Evolutionary conservation across 2,329 filamentous ascomycete genomes (phyloP).

Genomic region (Paraconiothyrium brasiliense): DNA sequence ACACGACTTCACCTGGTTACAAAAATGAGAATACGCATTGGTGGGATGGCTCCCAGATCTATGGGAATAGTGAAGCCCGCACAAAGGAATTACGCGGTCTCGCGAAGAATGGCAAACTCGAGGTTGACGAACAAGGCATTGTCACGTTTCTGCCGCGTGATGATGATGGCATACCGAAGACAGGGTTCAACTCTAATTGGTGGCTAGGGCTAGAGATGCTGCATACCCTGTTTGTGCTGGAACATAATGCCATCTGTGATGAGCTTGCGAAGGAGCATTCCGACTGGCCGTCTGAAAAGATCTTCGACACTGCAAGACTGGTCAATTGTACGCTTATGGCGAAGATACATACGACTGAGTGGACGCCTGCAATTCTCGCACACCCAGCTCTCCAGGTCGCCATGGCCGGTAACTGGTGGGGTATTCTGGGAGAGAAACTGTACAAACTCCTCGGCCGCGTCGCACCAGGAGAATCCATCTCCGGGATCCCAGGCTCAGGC

Average conservation of each 20-base stretch:
- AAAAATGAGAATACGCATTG: slow-evolving; percentile 56
- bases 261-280: slow-evolving; percentile 49
- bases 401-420: slow-evolving; percentile 60
- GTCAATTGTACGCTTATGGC: slow-evolving; percentile 60
- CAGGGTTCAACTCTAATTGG: slow-evolving; percentile 58
- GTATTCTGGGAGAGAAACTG: slow-evolving; percentile 53
- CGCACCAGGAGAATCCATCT: slow-evolving; percentile 52
- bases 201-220: slow-evolving; percentile 59
- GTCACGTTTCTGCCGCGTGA: slow-evolving; percentile 54
- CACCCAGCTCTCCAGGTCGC: slow-evolving; percentile 56
- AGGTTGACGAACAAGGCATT: slow-evolving; percentile 44
- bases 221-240: slow-evolving; percentile 58
- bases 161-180: slow-evolving; percentile 49
- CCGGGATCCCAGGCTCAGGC: slow-evolving; percentile 52
- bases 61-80: slow-evolving; percentile 52
- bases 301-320: slow-evolving; percentile 58
- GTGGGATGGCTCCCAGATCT: slow-evolving; percentile 61
- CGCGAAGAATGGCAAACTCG: slow-evolving; percentile 52
- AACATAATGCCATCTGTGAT: slow-evolving; percentile 59
- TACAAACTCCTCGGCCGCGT: slow-evolving; percentile 55
- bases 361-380: slow-evolving; percentile 59
- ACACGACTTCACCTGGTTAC: slow-evolving; percentile 53
- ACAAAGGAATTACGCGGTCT: slow-evolving; percentile 50
- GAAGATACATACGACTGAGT: slow-evolving; percentile 61
- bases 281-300: slow-evolving; percentile 50